Base-by-base conservation (phyloP, 371 early-diverging fungal species). In the Synchytrium microbalum region DNA sequence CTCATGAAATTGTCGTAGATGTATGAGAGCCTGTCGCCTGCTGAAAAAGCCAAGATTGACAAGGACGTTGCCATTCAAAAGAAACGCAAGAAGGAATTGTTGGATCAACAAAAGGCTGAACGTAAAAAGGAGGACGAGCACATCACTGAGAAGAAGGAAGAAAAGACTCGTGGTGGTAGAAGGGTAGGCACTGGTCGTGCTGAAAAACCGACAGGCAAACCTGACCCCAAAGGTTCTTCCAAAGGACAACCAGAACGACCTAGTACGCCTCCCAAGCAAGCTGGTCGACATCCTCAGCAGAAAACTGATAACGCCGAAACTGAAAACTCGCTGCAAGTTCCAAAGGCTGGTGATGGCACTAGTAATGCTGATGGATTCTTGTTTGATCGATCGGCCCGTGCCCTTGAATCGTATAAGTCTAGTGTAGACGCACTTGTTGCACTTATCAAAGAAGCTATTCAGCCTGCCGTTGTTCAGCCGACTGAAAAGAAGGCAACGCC, bases 41-140 rank as follows among this genome's bases (percentile, higher is more conserved):
- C 23, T 14, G 82, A 82, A 46, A 67, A 69, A 38, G 77, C 71
- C 5, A 55, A 67, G 26, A 79, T 80, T 61, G 79, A 79, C 59
- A 27, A 54, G n/a, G 66, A 67, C 27, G 62, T 80, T 28, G 64
- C 70, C 33, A 72, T 71, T 54, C 73, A 73, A 63, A 72, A 72
- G 58, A 67, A 67, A n/a, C 58, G 67, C 27, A 31, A 72, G 29
- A 79, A 76, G 51, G 77, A 79, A 60, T 65, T 83, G 54, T 72
- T 74, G 58, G 72, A 77, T 30, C 64, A 71, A 19, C 67, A 71
- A 28, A 77, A 80, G 60, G 52, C 38, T 3, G 80, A 82, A 60
- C 64, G 77, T 13, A 69, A 70, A 19, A 71, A 70, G 3, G 69
- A 69, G 69, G 81, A 79, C 59, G 80, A 80, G 60, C 79, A 76